phyloP scores from a whole-genome alignment of 805 yeast genomes.

The Jamesozyma lodderae region DNA sequence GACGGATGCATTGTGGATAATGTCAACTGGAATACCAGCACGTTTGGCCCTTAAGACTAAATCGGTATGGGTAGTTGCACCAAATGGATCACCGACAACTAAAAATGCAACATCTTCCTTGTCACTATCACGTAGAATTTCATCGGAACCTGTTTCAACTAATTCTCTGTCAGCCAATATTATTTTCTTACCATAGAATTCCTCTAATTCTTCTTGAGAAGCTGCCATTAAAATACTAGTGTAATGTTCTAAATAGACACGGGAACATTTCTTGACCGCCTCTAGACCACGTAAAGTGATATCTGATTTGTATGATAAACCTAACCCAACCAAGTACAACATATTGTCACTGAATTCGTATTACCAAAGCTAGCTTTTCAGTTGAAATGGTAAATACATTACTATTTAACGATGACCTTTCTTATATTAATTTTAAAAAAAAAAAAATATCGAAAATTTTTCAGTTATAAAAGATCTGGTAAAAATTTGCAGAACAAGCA shows the following conservation, averaged over 20 bases:
- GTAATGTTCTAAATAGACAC: constrained; percentile 93
- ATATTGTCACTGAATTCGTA: too few relatives aligned
- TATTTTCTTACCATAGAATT: constrained; percentile 76
- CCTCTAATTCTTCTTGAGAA: constrained; percentile 59
- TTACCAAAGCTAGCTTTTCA: too few relatives aligned
- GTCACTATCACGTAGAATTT: constrained; percentile 67
- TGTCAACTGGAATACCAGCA: constrained; percentile 64
- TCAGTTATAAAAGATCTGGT: too few relatives aligned
- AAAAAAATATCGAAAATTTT: too few relatives aligned
- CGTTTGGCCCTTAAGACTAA: constrained; percentile 86
- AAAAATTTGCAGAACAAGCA: too few relatives aligned
- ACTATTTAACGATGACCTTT: too few relatives aligned
- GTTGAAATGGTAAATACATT: too few relatives aligned
- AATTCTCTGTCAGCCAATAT: constrained; percentile 89
- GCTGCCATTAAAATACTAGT: constrained; percentile 95
- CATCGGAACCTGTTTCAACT: constrained; percentile 84
- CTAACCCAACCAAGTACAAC: constrained; percentile 88
- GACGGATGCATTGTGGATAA: constrained; percentile 90
- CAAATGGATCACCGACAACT: constrained; percentile 96
- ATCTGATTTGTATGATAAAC: constrained; percentile 80
- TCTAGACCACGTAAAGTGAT: constrained; percentile 93
- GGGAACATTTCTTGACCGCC: constrained; percentile 67
- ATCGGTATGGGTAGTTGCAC: constrained; percentile 97
- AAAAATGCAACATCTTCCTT: constrained; percentile 82
- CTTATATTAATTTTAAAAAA: too few relatives aligned